Conservation (phyloP, 2,329 filamentous ascomycete species). For the Aspergillus niger region DNA sequence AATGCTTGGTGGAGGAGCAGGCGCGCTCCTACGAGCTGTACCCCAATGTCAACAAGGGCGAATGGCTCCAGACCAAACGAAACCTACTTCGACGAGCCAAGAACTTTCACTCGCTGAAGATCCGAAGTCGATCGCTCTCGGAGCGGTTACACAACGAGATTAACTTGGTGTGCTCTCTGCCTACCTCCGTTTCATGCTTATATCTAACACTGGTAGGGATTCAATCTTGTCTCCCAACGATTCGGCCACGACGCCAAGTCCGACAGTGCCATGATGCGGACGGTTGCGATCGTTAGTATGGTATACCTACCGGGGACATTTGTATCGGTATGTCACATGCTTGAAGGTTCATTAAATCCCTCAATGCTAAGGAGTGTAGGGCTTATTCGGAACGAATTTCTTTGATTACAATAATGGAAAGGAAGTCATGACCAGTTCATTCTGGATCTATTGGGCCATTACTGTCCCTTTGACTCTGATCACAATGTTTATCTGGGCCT, state of each 20-base stretch:
- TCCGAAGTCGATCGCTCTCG: conserved; percentile 30
- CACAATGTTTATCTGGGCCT: conserved; percentile 29
- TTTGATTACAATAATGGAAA: conserved; percentile 30
- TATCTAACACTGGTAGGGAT: conserved; percentile 19
- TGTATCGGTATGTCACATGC: conserved; percentile 27
- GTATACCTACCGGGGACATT: conserved; percentile 34
- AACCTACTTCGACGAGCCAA: conserved; percentile 24
- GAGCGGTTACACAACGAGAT: conserved; percentile 39
- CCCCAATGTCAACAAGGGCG: background rate
- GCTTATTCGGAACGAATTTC: conserved; percentile 40
- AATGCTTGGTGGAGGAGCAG: conserved; percentile 26
- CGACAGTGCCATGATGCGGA: conserved; percentile 35
- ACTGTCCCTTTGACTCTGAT: conserved; percentile 31
- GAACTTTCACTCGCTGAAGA: conserved; percentile 30
- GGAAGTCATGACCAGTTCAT: conserved; percentile 24
- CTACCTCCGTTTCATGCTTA: background rate
- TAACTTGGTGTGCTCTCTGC: conserved; percentile 26
- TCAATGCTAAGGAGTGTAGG: conserved; percentile 16
- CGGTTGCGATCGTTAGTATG: conserved; percentile 30
- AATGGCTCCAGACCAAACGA: conserved; percentile 12
- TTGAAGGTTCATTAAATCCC: background rate
- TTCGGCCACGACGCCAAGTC: conserved; percentile 25
- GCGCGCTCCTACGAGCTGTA: conserved; percentile 16
- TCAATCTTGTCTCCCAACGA: conserved; percentile 36
- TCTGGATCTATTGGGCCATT: conserved; percentile 39